A percentile compares a stretch with the other conserved stretches of the same genome.
Conservation (phyloP, 2,329 filamentous ascomycete species). For the Calonectria henricotiae region DNA sequence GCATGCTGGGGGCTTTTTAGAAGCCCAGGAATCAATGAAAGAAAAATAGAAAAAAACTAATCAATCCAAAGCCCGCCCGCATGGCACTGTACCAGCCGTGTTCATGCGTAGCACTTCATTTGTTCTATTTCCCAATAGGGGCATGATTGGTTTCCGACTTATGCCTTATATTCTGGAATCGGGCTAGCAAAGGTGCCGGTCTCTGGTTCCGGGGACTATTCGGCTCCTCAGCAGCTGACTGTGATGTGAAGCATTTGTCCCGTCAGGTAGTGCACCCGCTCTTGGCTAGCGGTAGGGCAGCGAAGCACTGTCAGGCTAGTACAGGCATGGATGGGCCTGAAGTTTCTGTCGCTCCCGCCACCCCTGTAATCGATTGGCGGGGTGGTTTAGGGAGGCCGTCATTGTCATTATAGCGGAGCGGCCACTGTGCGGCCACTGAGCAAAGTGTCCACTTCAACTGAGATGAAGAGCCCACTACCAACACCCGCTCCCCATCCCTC, state of each 20-base stretch:
- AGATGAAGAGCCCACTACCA: constrained; percentile 30
- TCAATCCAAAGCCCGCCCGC: neutral
- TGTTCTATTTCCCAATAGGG: neutral
- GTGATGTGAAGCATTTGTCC: constrained; percentile 24
- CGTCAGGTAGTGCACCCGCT: constrained; percentile 4
- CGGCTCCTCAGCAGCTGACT: constrained; percentile 7
- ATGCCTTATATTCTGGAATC: constrained; percentile 18
- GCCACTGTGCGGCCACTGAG: constrained; percentile 24
- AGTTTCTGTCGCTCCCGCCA: constrained; percentile 24
- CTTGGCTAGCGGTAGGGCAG: constrained; percentile 20
- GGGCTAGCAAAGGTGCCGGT: constrained; percentile 24
- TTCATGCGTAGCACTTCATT: neutral
- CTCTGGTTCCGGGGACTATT: neutral
- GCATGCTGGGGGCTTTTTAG: neutral
- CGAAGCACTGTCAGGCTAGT: constrained; percentile 11
- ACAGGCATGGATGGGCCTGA: constrained; percentile 6
- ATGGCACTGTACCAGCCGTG: neutral
- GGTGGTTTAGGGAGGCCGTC: constrained; percentile 11
- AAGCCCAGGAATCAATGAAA: neutral
- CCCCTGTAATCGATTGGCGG: constrained; percentile 18
- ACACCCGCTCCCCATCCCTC: constrained; percentile 29
- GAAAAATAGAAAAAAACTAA: neutral
- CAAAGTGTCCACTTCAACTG: constrained; percentile 18
- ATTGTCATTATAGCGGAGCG: constrained; percentile 16
- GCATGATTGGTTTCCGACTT: neutral